Percentiles rank a stretch among this genome's conserved stretches.
phyloP scores from a whole-genome alignment of 2,329 filamentous ascomycete species.

The Hymenoscyphus linearis region DNA sequence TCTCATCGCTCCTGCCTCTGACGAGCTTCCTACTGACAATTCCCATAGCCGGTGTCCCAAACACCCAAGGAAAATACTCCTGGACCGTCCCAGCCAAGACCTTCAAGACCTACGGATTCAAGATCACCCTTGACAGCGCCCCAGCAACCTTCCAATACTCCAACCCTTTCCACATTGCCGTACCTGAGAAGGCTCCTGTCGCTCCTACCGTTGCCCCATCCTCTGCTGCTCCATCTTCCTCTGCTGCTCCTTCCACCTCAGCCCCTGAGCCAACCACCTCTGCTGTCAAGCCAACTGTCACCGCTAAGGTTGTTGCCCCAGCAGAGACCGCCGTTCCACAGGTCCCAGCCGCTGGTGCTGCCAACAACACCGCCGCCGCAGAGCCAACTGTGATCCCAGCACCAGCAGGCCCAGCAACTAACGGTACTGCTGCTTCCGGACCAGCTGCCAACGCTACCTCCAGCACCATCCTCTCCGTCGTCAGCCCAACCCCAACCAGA shows the following conservation, averaged over 20 bases:
- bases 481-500: slow-evolving; percentile 3
- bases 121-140: slow-evolving; percentile 46
- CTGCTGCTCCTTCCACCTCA: slow-evolving; percentile 5
- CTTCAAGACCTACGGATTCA: slow-evolving; percentile 51
- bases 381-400: neutral
- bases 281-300: neutral
- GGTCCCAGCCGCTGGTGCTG: neutral
- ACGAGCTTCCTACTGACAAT: slow-evolving; percentile 13
- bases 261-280: neutral
- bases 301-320: neutral
- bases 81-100: slow-evolving; percentile 49
- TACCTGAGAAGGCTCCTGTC: slow-evolving; percentile 8
- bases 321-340: neutral
- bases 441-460: slow-evolving; percentile 16
- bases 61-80: slow-evolving; percentile 39
- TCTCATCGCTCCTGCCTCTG: no score
- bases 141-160: slow-evolving; percentile 55
- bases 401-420: neutral
- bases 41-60: slow-evolving; percentile 42
- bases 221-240: slow-evolving; percentile 7
- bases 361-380: slow-evolving; percentile 1
- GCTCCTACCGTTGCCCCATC: slow-evolving; percentile 7
- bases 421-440: slow-evolving; percentile 1
- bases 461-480: slow-evolving; percentile 16
- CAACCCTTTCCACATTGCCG: slow-evolving; percentile 45